Base-by-base conservation (phyloP, 2,329 filamentous ascomycete species). In the Pyrenochaeta sp. region DNA sequence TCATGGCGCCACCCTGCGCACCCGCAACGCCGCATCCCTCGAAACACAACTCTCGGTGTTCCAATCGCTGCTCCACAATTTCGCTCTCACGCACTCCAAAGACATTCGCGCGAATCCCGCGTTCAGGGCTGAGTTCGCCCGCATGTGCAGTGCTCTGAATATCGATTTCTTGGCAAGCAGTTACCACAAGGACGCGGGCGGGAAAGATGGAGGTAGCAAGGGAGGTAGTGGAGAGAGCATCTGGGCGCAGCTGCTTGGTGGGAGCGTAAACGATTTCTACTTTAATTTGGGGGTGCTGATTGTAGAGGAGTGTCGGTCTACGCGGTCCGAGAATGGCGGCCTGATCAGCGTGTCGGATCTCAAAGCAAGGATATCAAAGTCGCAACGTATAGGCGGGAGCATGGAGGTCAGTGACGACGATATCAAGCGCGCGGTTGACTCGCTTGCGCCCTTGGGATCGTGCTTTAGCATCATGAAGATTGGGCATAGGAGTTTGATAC, bases 121-220 rank as follows among this genome's bases (percentile, higher is more conserved):
- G 7, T 99, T 99, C 77, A 91, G 95, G 56, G 92, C 94, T 30
- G 94, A 99, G 77, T 99, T 99, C 73, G 94, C 95, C 2, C 92
- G 94, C 75, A 99, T 99, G 95, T 99, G 95, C 79, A 87, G 92
- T 69, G 92, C 93, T 58, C 97, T 99, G 64, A 95, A 95, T 43
- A 92, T 99, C 11, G 95, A 99, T 75, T 96, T 95, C 2, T 83
- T 99, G 15, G 92, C 92, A 1, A 79, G 79, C 14, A 69, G 63
- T 1, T 71, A 76, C 57, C 67, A 71, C 60, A 66, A 83, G 80
- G 64, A 86, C 82, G 67, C 77, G 79, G 55, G 79, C 77, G 41
- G 78, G 7, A 33, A 21, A 4, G 40, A 7, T 17, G 23, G 27
- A 18, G 36, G 15, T 15, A 18, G 35, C 14, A 23, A 36, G 9